Conservation (phyloP, 768 basidiomycete genomes). For the Naganishia antarctica region DNA sequence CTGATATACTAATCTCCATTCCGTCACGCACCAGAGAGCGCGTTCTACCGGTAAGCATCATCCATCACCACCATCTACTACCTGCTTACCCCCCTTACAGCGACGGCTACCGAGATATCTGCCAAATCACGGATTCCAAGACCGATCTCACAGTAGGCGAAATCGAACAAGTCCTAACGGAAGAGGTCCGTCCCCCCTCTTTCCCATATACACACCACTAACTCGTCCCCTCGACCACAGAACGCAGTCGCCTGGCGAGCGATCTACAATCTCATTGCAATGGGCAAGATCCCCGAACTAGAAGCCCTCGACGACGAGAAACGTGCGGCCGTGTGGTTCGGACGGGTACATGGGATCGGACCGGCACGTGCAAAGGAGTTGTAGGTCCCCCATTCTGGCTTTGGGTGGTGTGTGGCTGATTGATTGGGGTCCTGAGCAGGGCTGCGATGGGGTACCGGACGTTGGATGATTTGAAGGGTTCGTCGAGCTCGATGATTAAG, state of each 20-base stretch:
- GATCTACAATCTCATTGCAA: slow-evolving; percentile 34
- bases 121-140: slow-evolving; percentile 30
- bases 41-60: neutral
- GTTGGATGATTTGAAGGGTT: slow-evolving; percentile 36
- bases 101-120: slow-evolving; percentile 33
- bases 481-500: slow-evolving; percentile 28
- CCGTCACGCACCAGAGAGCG: neutral
- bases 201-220: neutral
- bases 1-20: neutral
- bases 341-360: slow-evolving; percentile 41
- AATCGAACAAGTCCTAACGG: slow-evolving; percentile 37
- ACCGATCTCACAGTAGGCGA: slow-evolving; percentile 33
- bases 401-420: neutral
- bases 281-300: slow-evolving; percentile 35
- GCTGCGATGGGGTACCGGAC: slow-evolving; percentile 36
- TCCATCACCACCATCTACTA: neutral
- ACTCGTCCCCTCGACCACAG: slow-evolving; percentile 23
- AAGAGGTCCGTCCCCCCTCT: slow-evolving; percentile 34
- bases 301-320: slow-evolving; percentile 30
- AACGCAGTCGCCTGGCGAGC: slow-evolving; percentile 43
- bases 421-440: slow-evolving; percentile 16
- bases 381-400: slow-evolving; percentile 29
- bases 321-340: slow-evolving; percentile 34
- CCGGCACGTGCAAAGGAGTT: slow-evolving; percentile 29
- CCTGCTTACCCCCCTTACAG: neutral